A percentile compares a stretch with the other conserved stretches of the same genome.
Evolutionary conservation across 2,329 filamentous ascomycete genomes (phyloP).

Genomic region (Colletotrichum graminicola): DNA sequence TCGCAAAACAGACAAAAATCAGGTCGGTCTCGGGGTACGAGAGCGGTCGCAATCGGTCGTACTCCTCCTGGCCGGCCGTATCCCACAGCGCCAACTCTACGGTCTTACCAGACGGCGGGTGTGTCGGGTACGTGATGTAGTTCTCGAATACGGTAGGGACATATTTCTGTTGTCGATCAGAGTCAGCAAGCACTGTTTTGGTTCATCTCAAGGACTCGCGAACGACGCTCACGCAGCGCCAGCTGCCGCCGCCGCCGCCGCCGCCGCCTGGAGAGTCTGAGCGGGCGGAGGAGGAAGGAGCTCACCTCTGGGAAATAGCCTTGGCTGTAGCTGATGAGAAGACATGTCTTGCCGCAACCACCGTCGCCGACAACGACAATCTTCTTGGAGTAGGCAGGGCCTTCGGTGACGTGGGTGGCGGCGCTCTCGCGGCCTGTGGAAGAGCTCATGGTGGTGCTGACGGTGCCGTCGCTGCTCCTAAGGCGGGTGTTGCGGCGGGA

Average conservation of each 20-base stretch:
- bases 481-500: conserved; percentile 63
- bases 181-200: conserved; percentile 35
- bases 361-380: conserved; percentile 98
- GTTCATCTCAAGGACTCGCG: conserved; percentile 1
- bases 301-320: conserved; percentile 97
- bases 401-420: conserved; percentile 88
- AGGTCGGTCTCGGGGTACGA: conserved; percentile 99
- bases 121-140: conserved; percentile 97
- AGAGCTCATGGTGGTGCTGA: conserved; percentile 85
- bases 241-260: not conserved
- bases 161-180: conserved; percentile 82
- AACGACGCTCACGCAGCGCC: not conserved
- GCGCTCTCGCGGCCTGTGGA: conserved; percentile 82
- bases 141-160: conserved; percentile 99
- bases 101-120: conserved; percentile 88
- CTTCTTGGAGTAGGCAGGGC: conserved; percentile 96
- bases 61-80: conserved; percentile 98
- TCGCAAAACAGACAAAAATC: conserved; percentile 98
- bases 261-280: no score
- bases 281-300: not conserved
- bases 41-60: conserved; percentile 93
- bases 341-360: conserved; percentile 97
- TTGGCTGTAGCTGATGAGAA: conserved; percentile 98
- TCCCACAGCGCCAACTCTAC: conserved; percentile 98
- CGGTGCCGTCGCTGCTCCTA: conserved; percentile 88